Evolutionary conservation across 805 yeast genomes (phyloP).

Genomic region (Diddensiella santjacobensis): DNA sequence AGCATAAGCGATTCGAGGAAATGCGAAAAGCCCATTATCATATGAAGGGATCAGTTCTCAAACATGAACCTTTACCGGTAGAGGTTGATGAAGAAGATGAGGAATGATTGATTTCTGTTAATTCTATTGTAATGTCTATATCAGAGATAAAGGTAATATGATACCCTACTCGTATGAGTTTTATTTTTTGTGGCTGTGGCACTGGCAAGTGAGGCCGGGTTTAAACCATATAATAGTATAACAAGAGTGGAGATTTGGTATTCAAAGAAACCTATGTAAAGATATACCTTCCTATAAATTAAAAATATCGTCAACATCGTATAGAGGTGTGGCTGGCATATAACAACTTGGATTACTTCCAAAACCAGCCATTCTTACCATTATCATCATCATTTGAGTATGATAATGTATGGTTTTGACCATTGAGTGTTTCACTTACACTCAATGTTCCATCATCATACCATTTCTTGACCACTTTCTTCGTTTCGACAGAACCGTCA

Average conservation of each 20-base stretch:
- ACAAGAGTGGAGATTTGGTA: background rate
- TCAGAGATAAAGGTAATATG: no score
- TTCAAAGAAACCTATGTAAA: background rate
- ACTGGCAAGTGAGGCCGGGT: no score
- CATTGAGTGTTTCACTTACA: slow-evolving; percentile 27
- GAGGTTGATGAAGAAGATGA: slow-evolving; percentile 29
- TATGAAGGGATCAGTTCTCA: slow-evolving; percentile 33
- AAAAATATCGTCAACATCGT: background rate
- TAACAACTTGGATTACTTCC: slow-evolving; percentile 24
- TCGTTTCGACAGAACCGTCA: slow-evolving; percentile 31
- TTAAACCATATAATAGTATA: no score
- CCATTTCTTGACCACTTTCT: slow-evolving; percentile 30
- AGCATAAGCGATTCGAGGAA: slow-evolving; percentile 67
- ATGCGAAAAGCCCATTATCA: slow-evolving; percentile 79
- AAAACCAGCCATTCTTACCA: slow-evolving; percentile 29
- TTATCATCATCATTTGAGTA: slow-evolving; percentile 4
- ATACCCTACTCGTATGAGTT: no score
- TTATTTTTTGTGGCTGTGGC: no score
- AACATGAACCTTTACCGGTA: slow-evolving; percentile 24
- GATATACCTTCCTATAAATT: background rate
- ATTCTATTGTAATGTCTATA: no score
- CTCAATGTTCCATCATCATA: slow-evolving; percentile 32
- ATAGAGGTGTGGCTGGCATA: background rate
- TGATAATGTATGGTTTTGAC: slow-evolving; percentile 8
- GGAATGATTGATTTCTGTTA: background rate